Evolutionary conservation across 2,329 filamentous ascomycete species (phyloP).

Genomic region (Paecilomyces dactylethromorphus): DNA sequence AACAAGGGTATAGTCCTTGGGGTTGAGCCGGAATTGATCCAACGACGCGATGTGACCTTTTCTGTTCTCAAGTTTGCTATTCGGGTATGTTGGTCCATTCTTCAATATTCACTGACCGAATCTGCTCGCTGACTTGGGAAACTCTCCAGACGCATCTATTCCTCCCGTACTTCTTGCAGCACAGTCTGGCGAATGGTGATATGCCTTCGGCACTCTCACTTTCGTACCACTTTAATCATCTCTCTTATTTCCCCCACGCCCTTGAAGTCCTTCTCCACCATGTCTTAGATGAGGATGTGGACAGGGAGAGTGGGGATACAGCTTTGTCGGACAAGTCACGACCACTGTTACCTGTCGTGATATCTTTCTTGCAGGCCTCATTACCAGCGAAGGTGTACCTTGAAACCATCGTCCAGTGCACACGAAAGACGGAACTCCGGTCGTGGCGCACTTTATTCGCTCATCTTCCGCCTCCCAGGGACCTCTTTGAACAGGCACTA

Average conservation of each 20-base stretch:
- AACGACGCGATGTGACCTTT: slow-evolving; percentile 85
- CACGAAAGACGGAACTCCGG: slow-evolving; percentile 89
- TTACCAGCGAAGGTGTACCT: slow-evolving; percentile 69
- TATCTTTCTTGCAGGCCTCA: slow-evolving; percentile 60
- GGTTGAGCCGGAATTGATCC: slow-evolving; percentile 87
- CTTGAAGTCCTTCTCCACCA: slow-evolving; percentile 88
- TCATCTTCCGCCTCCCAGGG: slow-evolving; percentile 81
- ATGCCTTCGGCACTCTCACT: slow-evolving; percentile 74
- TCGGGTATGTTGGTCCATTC: slow-evolving; percentile 55
- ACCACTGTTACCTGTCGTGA: slow-evolving; percentile 44
- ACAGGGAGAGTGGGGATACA: slow-evolving; percentile 42
- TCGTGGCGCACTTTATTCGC: slow-evolving; percentile 93
- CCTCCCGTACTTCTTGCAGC: slow-evolving; percentile 77
- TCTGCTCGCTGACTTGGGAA: neutral
- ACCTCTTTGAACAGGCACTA: slow-evolving; percentile 88
- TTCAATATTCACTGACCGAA: slow-evolving; percentile 3
- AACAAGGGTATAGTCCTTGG: slow-evolving; percentile 86
- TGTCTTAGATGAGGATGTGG: slow-evolving; percentile 90
- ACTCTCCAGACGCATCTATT: slow-evolving; percentile 76
- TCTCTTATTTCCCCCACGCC: slow-evolving; percentile 89
- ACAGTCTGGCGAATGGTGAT: slow-evolving; percentile 68
- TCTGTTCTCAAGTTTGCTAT: slow-evolving; percentile 84
- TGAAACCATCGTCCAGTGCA: slow-evolving; percentile 93
- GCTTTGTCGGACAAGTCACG: slow-evolving; percentile 18
- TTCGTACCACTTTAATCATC: slow-evolving; percentile 74